phyloP scores from a whole-genome alignment of 129 eudicot genomes.

The Apium graveolens region DNA sequence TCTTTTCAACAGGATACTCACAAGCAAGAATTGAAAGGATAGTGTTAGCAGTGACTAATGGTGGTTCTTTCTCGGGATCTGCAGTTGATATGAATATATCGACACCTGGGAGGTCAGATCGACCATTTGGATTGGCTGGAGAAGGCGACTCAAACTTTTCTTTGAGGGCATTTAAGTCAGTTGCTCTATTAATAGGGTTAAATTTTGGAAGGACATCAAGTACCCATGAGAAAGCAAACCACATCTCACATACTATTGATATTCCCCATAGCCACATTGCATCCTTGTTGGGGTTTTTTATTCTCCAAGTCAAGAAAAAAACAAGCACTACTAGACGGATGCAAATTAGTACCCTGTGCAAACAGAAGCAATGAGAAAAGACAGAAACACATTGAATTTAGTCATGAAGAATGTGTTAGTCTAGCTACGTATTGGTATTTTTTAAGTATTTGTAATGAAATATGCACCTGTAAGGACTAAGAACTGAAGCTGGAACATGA shows the following conservation, averaged over 20 bases:
- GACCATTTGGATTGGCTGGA: conserved; percentile 55
- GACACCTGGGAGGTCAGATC: conserved; percentile 89
- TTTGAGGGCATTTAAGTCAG: conserved; percentile 58
- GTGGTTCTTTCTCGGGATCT: conserved; percentile 94
- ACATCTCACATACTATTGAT: conserved; percentile 65
- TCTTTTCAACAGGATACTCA: conserved; percentile 84
- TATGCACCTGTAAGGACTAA: conserved; percentile 82
- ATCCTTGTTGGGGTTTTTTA: conserved; percentile 61
- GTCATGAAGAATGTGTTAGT: no score
- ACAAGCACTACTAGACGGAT: conserved; percentile 41
- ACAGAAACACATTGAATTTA: background rate
- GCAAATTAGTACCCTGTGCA: conserved; percentile 55
- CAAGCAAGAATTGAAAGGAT: conserved; percentile 76
- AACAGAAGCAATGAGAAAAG: background rate
- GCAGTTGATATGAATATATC: conserved; percentile 89
- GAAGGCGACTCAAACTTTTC: conserved; percentile 73
- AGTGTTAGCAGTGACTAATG: conserved; percentile 79
- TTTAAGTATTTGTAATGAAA: background rate
- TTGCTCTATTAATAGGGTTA: conserved; percentile 74
- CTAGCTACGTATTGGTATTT: background rate
- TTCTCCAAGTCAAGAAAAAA: conserved; percentile 64
- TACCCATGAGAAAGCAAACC: conserved; percentile 93
- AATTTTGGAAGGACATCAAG: conserved; percentile 79
- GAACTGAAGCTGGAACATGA: conserved; percentile 46
- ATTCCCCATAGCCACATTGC: conserved; percentile 88